Percentiles rank a stretch among this genome's conserved stretches.
Evolutionary conservation across 257 asterid species (phyloP).

Genomic region (Solanum peruvianum): DNA sequence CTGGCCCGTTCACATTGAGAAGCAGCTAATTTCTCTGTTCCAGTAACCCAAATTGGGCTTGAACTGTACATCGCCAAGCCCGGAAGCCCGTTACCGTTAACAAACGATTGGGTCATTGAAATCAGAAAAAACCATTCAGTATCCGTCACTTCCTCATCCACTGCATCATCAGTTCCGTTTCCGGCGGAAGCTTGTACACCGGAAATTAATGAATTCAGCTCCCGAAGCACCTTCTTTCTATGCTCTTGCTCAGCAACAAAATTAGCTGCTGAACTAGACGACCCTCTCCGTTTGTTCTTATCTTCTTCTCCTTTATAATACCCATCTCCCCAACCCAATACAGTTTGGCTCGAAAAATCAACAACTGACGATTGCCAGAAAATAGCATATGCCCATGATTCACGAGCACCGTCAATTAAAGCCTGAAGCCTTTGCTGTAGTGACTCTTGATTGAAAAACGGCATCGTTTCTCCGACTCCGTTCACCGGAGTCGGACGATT

Average conservation of each 20-base stretch:
- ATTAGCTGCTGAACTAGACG: slow-evolving; percentile 16
- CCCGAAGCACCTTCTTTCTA: slow-evolving; percentile 63
- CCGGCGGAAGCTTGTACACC: slow-evolving; percentile 21
- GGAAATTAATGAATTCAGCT: slow-evolving; percentile 59
- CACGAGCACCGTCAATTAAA: slow-evolving; percentile 59
- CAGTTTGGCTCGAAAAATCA: slow-evolving; percentile 28
- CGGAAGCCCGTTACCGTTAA: slow-evolving; percentile 59
- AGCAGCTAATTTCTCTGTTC: slow-evolving; percentile 32
- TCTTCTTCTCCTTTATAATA: slow-evolving; percentile 69
- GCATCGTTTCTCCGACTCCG: not conserved
- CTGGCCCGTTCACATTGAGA: slow-evolving; percentile 65
- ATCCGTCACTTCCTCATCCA: slow-evolving; percentile 82
- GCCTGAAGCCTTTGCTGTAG: slow-evolving; percentile 69
- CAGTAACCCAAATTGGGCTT: slow-evolving; percentile 65
- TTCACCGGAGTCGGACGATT: not conserved
- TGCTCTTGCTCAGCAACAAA: slow-evolving; percentile 48
- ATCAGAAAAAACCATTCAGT: slow-evolving; percentile 84
- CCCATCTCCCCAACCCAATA: slow-evolving; percentile 80
- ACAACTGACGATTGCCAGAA: slow-evolving; percentile 78
- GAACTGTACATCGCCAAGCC: slow-evolving; percentile 68
- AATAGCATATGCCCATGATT: slow-evolving; percentile 84
- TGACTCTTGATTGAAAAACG: slow-evolving; percentile 48
- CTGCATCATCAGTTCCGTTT: slow-evolving; percentile 25
- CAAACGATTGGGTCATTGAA: slow-evolving; percentile 77
- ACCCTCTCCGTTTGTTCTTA: slow-evolving; percentile 25